phyloP scores from a whole-genome alignment of 129 eudicot genomes.

The Deinandra increscens region DNA sequence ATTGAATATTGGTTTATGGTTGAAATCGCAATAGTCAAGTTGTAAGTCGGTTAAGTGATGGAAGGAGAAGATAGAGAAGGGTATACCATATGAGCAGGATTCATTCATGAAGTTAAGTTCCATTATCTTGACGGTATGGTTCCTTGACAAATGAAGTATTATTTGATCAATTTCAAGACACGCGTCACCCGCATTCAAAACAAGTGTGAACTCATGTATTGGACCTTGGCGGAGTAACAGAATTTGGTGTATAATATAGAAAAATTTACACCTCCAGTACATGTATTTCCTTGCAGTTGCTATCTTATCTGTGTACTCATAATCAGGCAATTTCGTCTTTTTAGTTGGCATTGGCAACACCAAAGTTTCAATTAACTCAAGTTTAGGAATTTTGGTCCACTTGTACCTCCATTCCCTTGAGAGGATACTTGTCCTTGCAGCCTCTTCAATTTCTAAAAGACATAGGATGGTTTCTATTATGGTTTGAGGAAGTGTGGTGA shows the following conservation, averaged over 20 bases:
- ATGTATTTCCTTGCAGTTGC: background rate
- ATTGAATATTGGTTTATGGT: background rate
- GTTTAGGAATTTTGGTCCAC: conserved; percentile 22
- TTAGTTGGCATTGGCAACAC: background rate
- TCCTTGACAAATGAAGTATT: conserved; percentile 7
- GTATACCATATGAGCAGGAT: background rate
- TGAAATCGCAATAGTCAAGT: background rate
- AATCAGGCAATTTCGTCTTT: too few species aligned
- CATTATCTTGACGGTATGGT: background rate
- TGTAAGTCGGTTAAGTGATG: background rate
- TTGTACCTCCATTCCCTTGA: too few species aligned
- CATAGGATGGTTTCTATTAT: too few species aligned
- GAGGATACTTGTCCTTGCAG: conserved; percentile 21
- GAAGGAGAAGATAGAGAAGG: background rate
- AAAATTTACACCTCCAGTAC: background rate
- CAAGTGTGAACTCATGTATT: conserved; percentile 1
- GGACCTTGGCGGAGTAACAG: conserved; percentile 8
- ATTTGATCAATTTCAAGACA: conserved; percentile 5
- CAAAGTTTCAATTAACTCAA: background rate
- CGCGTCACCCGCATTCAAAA: background rate
- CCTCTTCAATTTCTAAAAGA: too few species aligned
- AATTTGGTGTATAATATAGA: background rate
- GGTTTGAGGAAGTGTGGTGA: too few species aligned
- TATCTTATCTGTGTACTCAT: too few species aligned
- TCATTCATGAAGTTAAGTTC: background rate